phyloP scores from a whole-genome alignment of 2,329 filamentous ascomycete genomes.

The Trichophyton verrucosum region DNA sequence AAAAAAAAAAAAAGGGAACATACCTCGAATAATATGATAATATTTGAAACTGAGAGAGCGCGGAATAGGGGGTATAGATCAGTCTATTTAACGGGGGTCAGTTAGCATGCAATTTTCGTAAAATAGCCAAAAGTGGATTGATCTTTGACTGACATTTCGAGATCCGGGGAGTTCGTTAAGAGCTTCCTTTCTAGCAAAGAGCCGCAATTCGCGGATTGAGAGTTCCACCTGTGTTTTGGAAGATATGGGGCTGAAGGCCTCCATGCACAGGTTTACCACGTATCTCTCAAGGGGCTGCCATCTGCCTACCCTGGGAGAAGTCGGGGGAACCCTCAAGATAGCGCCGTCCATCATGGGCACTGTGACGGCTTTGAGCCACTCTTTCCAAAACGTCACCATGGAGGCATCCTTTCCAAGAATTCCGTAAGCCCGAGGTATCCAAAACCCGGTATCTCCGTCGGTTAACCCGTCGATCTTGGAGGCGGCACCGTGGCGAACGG shows the following conservation, averaged over 20 bases:
- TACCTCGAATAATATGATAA: constrained; percentile 74
- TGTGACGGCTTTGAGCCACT: constrained; percentile 88
- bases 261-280: constrained; percentile 90
- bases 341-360: constrained; percentile 89
- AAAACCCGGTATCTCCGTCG: constrained; percentile 87
- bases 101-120: constrained; percentile 7
- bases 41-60: constrained; percentile 78
- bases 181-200: constrained; percentile 89
- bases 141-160: constrained; percentile 43
- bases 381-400: constrained; percentile 91
- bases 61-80: constrained; percentile 91
- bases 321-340: constrained; percentile 69
- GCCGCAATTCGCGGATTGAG: constrained; percentile 71
- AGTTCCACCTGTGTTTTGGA: constrained; percentile 95
- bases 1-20: constrained; percentile 1
- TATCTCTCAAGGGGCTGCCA: constrained; percentile 97
- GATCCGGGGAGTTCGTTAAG: constrained; percentile 86
- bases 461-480: constrained; percentile 96
- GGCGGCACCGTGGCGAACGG: constrained; percentile 83
- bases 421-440: constrained; percentile 88
- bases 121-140: not conserved
- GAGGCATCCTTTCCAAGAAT: constrained; percentile 74
- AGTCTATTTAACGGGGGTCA: constrained; percentile 33
- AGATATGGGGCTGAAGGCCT: constrained; percentile 80
- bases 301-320: constrained; percentile 77